Evolutionary conservation across 2,329 filamentous ascomycete genomes (phyloP).

Genomic region (Paecilomyces formosus): DNA sequence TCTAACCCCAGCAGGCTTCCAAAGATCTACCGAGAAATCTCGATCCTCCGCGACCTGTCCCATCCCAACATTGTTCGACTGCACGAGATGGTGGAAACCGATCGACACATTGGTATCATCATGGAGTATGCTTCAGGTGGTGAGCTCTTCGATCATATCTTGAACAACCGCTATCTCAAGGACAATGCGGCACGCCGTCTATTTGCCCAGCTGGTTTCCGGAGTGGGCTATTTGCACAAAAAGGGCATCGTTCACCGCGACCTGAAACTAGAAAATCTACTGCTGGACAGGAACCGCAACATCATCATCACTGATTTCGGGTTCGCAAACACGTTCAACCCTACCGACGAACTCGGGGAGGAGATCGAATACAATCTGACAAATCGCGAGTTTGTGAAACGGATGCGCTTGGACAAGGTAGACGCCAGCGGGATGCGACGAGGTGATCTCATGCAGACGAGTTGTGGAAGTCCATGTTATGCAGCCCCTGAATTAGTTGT

Average conservation of each 20-base stretch:
- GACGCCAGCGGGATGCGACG: slow-evolving; percentile 68
- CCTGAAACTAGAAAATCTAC: slow-evolving; percentile 89
- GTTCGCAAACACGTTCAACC: slow-evolving; percentile 95
- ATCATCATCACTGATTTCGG: slow-evolving; percentile 99
- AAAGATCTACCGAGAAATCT: slow-evolving; percentile 96
- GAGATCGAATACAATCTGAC: slow-evolving; percentile 82
- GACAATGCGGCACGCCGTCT: slow-evolving; percentile 83
- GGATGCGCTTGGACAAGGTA: slow-evolving; percentile 73
- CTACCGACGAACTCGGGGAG: slow-evolving; percentile 76
- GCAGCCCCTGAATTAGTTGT: slow-evolving; percentile 95
- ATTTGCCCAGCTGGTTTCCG: slow-evolving; percentile 92
- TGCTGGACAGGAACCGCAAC: slow-evolving; percentile 92
- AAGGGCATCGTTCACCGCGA: slow-evolving; percentile 98
- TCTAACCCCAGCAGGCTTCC: slow-evolving; percentile 81
- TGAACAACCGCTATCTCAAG: slow-evolving; percentile 94
- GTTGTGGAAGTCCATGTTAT: slow-evolving; percentile 96
- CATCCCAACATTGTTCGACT: slow-evolving; percentile 96
- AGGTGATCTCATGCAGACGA: slow-evolving; percentile 97
- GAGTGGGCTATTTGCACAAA: slow-evolving; percentile 95
- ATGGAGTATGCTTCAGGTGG: slow-evolving; percentile 96
- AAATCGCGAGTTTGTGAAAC: slow-evolving; percentile 83
- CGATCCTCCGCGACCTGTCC: slow-evolving; percentile 76
- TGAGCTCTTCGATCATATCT: slow-evolving; percentile 95
- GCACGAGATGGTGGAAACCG: slow-evolving; percentile 98
- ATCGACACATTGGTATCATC: slow-evolving; percentile 95